phyloP scores from a whole-genome alignment of 2,329 filamentous ascomycete genomes.

The Talaromyces verruculosus region DNA sequence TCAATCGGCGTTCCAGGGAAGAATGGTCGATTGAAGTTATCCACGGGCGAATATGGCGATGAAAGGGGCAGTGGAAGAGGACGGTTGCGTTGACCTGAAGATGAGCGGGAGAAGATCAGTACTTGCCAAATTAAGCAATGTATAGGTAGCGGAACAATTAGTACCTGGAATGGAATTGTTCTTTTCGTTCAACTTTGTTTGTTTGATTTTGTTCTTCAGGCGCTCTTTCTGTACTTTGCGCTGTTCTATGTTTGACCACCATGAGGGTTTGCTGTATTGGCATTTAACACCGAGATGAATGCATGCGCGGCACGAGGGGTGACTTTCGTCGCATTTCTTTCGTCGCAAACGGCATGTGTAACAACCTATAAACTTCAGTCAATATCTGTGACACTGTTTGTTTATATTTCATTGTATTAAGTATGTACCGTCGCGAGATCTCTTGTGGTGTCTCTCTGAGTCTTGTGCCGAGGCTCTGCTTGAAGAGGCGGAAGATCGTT shows the following conservation, averaged over 20 bases:
- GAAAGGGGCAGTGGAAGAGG: not conserved
- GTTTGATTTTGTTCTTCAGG: constrained; percentile 97
- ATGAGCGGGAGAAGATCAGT: not conserved
- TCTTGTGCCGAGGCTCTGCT: not conserved
- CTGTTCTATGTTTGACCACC: constrained; percentile 94
- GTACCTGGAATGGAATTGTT: constrained; percentile 48
- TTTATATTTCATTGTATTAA: not conserved
- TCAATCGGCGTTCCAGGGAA: constrained; percentile 28
- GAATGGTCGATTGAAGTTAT: not conserved
- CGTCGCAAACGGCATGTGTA: too few species aligned
- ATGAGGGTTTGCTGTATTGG: constrained; percentile 39
- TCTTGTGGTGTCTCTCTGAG: not conserved
- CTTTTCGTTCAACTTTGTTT: constrained; percentile 92
- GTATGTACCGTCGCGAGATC: not conserved
- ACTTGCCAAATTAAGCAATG: not conserved
- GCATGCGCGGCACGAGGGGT: too few species aligned
- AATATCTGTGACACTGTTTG: not conserved
- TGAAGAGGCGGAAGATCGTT: not conserved
- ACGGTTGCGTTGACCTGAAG: not conserved
- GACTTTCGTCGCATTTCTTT: too few species aligned
- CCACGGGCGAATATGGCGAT: constrained; percentile 1
- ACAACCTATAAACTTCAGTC: not conserved
- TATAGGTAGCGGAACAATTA: constrained; percentile 31
- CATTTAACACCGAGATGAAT: too few species aligned
- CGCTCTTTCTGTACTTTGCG: constrained; percentile 84